A percentile compares a stretch with the other conserved stretches of the same genome.
Evolutionary conservation across 2,329 filamentous ascomycete genomes (phyloP).

Genomic region (Bipolaris cookei): DNA sequence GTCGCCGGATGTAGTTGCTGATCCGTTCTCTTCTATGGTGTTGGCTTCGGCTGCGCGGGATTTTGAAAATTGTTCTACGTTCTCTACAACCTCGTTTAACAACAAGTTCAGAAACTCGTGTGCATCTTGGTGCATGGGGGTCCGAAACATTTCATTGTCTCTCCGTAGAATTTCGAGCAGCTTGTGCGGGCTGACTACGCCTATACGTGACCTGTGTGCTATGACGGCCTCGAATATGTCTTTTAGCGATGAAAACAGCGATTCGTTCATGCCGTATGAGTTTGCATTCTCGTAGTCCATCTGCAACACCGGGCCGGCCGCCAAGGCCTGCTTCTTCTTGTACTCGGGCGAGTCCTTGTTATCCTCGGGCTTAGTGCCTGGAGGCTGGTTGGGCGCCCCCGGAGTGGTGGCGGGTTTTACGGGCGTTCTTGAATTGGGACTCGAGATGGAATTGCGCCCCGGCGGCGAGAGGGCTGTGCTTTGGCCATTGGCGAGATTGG

Average conservation of each 20-base stretch:
- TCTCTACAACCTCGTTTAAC: slow-evolving; percentile 93
- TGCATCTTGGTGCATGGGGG: slow-evolving; percentile 97
- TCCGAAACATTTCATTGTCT: slow-evolving; percentile 96
- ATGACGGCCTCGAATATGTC: slow-evolving; percentile 95
- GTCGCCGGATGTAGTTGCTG: slow-evolving; percentile 24
- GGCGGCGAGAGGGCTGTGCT: slow-evolving; percentile 61
- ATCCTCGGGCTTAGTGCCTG: slow-evolving; percentile 78
- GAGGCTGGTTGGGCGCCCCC: slow-evolving; percentile 60
- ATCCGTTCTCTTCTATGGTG: slow-evolving; percentile 35
- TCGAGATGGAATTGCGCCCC: slow-evolving; percentile 52
- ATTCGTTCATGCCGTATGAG: slow-evolving; percentile 91
- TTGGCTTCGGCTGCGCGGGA: slow-evolving; percentile 57
- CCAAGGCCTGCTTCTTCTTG: slow-evolving; percentile 94
- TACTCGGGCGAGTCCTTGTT: slow-evolving; percentile 95
- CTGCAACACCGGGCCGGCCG: slow-evolving; percentile 84
- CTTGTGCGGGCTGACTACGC: slow-evolving; percentile 88
- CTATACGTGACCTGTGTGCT: slow-evolving; percentile 78
- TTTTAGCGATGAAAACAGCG: slow-evolving; percentile 90
- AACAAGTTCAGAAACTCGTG: slow-evolving; percentile 96
- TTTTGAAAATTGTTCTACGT: slow-evolving; percentile 86
- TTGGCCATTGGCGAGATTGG: slow-evolving; percentile 46
- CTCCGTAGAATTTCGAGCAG: slow-evolving; percentile 93
- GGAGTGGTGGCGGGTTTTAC: slow-evolving; percentile 51
- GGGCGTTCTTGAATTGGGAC: slow-evolving; percentile 41
- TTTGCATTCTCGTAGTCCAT: slow-evolving; percentile 79